Base-by-base conservation (phyloP, 768 basidiomycete genomes). In the Tephrocybe sp. region DNA sequence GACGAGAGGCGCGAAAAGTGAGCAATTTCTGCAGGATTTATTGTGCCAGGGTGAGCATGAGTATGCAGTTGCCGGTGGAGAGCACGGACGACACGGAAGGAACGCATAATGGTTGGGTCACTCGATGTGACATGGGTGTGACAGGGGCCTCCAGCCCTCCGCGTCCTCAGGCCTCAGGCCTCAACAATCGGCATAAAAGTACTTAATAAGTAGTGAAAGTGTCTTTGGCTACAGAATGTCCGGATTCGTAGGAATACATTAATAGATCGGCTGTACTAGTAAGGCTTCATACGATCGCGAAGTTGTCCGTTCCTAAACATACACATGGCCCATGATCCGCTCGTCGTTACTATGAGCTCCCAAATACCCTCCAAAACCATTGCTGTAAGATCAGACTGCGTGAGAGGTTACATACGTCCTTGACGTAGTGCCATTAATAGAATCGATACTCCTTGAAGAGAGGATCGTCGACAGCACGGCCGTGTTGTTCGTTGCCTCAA, bases 1-100 rank as follows among this genome's bases (percentile, higher is more conserved):
- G 84, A 80, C 0, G 90, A 87, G 2, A 94, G 78, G 12, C 76
- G 72, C 3, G 91, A 88, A 66, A 94, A 94, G 62, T 89, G 87
- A 0, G 85, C 82, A 21, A 94, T 85, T 65, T 94, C 92, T 38
- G 70, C 72, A 0, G 77, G 62, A 61, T 91, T 91, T 61, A 88
- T 73, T 2, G 83, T 78, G 10, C 53, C 58, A 25, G 47, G 49
- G 30, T 23, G 30, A 7, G 42, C 19, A 41, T 47, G 27, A 15
- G 54, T 45, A 30, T 55, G 52, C 4, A 44, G 19, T 43, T 57
- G 58, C 3, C 55, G 57, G 27, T 52, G 45, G 16, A 57, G 27
- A 23, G 45, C 39, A 30, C 51, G 56, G 30, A 57, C 45, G 25
- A 53, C 43, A 18, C 50, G 54, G 41, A 54, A 45, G 29, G 51